These are phyloP conservation scores for Phytophthora ramorum DNA, from an alignment of 352 stramenopile genomes.

Conservation along the genomic window DNA sequence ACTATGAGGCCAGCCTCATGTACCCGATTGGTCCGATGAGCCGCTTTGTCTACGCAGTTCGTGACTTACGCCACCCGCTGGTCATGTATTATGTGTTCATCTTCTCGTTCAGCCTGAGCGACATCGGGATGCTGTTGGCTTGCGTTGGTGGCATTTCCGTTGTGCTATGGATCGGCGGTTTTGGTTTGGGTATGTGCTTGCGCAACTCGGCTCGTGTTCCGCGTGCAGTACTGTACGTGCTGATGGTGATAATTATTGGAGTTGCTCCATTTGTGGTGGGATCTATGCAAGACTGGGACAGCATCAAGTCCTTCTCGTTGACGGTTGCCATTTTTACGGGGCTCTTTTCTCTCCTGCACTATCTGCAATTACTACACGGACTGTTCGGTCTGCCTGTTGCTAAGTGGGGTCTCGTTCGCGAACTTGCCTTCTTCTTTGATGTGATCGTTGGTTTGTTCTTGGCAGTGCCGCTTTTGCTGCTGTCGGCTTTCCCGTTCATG, in stretches of 20 bases:
- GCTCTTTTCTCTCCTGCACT: slow-evolving; percentile 80
- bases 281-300: slow-evolving; percentile 65
- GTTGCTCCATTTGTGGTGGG: slow-evolving; percentile 67
- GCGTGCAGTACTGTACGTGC: slow-evolving; percentile 71
- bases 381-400: slow-evolving; percentile 67
- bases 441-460: slow-evolving; percentile 84
- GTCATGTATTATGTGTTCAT: slow-evolving; percentile 89
- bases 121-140: slow-evolving; percentile 67
- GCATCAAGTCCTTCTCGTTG: slow-evolving; percentile 76
- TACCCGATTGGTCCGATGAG: slow-evolving; percentile 66
- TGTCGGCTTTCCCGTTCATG: slow-evolving; percentile 90
- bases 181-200: slow-evolving; percentile 55
- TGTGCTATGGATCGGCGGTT: slow-evolving; percentile 71
- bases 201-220: slow-evolving; percentile 69
- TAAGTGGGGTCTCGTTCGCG: slow-evolving; percentile 70
- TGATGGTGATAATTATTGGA: slow-evolving; percentile 71
- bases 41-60: slow-evolving; percentile 74
- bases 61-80: slow-evolving; percentile 78
- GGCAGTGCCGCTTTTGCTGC: slow-evolving; percentile 69
- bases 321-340: slow-evolving; percentile 75
- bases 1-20: slow-evolving; percentile 78
- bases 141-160: slow-evolving; percentile 67
- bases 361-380: slow-evolving; percentile 77
- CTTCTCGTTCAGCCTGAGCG: slow-evolving; percentile 68
- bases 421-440: slow-evolving; percentile 90